These are phyloP conservation scores for Agrocybe praecox DNA, from an alignment of 768 basidiomycete species.

Conservation along the genomic window DNA sequence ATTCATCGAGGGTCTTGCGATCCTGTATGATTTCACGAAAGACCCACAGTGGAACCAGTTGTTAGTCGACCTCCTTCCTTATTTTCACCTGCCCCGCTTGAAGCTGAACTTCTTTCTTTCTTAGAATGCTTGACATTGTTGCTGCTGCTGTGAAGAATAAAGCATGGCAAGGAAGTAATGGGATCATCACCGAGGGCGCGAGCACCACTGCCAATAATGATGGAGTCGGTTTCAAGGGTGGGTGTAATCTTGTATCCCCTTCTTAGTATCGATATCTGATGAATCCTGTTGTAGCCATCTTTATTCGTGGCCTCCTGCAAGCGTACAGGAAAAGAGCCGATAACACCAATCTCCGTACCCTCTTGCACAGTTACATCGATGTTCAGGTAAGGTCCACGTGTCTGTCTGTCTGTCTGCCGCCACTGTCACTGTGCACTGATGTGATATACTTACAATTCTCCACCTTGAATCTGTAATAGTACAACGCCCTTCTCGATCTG, in stretches of 20 bases:
- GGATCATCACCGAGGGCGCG: conserved; percentile 55
- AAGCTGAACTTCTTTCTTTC: neutral
- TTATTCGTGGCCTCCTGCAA: conserved; percentile 52
- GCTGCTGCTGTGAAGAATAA: conserved; percentile 43
- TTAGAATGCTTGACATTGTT: conserved; percentile 26
- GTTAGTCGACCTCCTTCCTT: conserved; percentile 26
- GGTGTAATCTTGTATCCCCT: neutral
- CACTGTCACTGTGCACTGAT: neutral
- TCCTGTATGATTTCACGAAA: conserved; percentile 43
- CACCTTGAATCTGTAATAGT: conserved; percentile 26
- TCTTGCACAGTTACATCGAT: conserved; percentile 51
- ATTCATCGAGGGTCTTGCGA: conserved; percentile 51
- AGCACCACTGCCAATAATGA: conserved; percentile 43
- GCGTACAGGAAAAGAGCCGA: conserved; percentile 39
- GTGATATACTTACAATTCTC: neutral
- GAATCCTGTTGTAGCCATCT: conserved; percentile 27
- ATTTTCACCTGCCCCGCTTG: neutral
- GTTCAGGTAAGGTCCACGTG: conserved; percentile 40
- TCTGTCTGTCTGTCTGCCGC: neutral
- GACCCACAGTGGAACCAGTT: conserved; percentile 42
- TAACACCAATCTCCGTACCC: conserved; percentile 36
- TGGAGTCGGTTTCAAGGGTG: conserved; percentile 55
- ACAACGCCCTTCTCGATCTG: conserved; percentile 51
- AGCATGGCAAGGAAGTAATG: conserved; percentile 49
- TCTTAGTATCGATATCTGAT: neutral